Percentiles rank a stretch among this genome's conserved stretches.
phyloP scores from a whole-genome alignment of 192 early-diverging fungal species.

The Piromyces finnis region DNA sequence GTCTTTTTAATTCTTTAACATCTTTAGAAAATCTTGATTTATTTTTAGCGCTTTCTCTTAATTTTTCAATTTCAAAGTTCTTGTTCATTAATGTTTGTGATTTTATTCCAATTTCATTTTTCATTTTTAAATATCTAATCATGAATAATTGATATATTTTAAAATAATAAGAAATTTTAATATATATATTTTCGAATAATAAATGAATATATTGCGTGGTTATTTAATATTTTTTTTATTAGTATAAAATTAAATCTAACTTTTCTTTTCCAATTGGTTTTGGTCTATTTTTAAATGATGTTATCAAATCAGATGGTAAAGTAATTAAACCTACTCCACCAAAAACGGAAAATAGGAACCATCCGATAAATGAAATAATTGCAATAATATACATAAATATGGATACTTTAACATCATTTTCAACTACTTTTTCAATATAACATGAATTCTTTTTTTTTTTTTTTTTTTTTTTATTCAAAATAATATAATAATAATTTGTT shows the following conservation, averaged over 20 bases:
- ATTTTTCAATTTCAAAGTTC: constrained; percentile 18
- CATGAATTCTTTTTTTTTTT: too few relatives aligned
- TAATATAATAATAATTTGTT: too few relatives aligned
- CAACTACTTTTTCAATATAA: too few relatives aligned
- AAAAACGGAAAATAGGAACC: constrained; percentile 33
- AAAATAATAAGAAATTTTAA: too few relatives aligned
- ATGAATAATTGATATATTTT: too few relatives aligned
- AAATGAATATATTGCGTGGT: background rate
- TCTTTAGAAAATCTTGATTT: constrained; percentile 9
- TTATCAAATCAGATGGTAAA: constrained; percentile 28
- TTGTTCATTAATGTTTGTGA: constrained; percentile 26
- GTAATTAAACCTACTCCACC: constrained; percentile 32
- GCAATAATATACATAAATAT: constrained; percentile 32
- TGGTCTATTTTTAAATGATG: constrained; percentile 27
- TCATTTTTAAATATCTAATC: constrained; percentile 19
- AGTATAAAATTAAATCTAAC: constrained; percentile 4
- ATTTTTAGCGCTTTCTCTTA: constrained; percentile 14
- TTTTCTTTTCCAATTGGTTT: constrained; percentile 26
- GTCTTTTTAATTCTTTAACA: constrained; percentile 16
- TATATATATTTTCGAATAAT: too few relatives aligned
- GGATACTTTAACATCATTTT: constrained; percentile 18
- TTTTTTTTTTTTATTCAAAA: too few relatives aligned
- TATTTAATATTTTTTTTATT: background rate
- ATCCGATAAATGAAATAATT: constrained; percentile 25
- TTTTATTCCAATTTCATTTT: constrained; percentile 27